Conservation (phyloP, 148 eudicot species). For the Limonium bicolor region DNA sequence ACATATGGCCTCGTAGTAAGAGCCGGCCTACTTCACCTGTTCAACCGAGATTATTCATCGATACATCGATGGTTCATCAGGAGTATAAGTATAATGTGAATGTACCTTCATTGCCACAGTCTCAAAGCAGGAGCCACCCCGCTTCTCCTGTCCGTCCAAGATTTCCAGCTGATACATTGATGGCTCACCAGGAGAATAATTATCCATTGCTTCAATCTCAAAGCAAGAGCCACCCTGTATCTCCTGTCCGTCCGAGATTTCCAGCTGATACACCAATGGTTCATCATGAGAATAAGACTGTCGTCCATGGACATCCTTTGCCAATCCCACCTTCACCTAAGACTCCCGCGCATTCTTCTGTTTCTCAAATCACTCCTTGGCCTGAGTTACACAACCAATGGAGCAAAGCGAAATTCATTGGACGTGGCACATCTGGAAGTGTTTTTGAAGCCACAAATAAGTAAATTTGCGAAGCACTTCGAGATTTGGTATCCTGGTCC, state of each 20-base stretch:
- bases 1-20: no score
- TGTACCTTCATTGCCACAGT: slow-evolving; percentile 77
- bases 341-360: no score
- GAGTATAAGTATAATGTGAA: slow-evolving; percentile 21
- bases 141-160: slow-evolving; percentile 38
- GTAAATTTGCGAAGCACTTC: no score
- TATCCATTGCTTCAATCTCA: no score
- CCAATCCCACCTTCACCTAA: slow-evolving; percentile 99
- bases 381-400: slow-evolving; percentile 38
- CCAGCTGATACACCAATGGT: slow-evolving; percentile 16
- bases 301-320: slow-evolving; percentile 43
- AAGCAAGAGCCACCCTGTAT: slow-evolving; percentile 26
- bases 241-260: slow-evolving; percentile 31
- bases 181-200: slow-evolving; percentile 20
- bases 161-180: slow-evolving; percentile 18
- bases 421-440: slow-evolving; percentile 93
- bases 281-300: slow-evolving; percentile 22
- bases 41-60: slow-evolving; percentile 19
- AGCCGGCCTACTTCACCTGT: slow-evolving; percentile 41
- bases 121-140: slow-evolving; percentile 39
- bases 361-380: slow-evolving; percentile 9
- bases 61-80: slow-evolving; percentile 13
- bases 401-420: slow-evolving; percentile 88
- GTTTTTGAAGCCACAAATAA: slow-evolving; percentile 78
- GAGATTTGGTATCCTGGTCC: no score